A percentile compares a stretch with the other conserved stretches of the same genome.
Conservation (phyloP, 805 yeast genomes). For the Kuraishia floccosa region DNA sequence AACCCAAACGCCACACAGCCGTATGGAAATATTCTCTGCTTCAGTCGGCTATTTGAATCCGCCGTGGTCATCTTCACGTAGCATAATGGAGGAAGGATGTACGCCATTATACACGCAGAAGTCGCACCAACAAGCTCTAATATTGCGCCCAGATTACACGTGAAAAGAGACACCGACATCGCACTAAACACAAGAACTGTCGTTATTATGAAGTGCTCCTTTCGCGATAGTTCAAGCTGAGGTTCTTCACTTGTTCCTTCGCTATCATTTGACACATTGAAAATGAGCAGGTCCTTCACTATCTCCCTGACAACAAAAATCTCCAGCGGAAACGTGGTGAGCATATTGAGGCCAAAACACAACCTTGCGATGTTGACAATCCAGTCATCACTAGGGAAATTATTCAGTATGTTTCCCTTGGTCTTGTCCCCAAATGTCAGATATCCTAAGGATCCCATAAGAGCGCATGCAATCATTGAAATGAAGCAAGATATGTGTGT, state of each 20-base stretch:
- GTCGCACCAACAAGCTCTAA: slow-evolving; percentile 88
- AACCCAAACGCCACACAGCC: slow-evolving; percentile 63
- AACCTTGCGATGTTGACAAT: slow-evolving; percentile 80
- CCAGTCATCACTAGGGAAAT: slow-evolving; percentile 66
- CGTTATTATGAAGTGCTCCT: slow-evolving; percentile 54
- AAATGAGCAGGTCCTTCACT: slow-evolving; percentile 45
- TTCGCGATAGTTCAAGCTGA: slow-evolving; percentile 24
- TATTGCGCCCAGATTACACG: slow-evolving; percentile 85
- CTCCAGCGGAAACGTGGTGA: slow-evolving; percentile 86
- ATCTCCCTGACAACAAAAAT: slow-evolving; percentile 87
- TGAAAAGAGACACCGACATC: slow-evolving; percentile 64
- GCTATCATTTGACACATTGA: slow-evolving; percentile 3
- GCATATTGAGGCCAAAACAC: slow-evolving; percentile 87
- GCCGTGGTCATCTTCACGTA: slow-evolving; percentile 51
- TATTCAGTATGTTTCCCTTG: slow-evolving; percentile 81
- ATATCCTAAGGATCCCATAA: slow-evolving; percentile 75
- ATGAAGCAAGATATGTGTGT: slow-evolving; percentile 80
- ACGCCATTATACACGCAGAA: slow-evolving; percentile 87
- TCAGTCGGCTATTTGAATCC: too few relatives aligned
- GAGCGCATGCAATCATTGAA: slow-evolving; percentile 66
- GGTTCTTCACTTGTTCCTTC: slow-evolving; percentile 9
- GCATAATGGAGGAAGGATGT: slow-evolving; percentile 82
- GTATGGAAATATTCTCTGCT: slow-evolving; percentile 46
- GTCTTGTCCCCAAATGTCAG: slow-evolving; percentile 65
- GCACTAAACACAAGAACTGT: slow-evolving; percentile 53